Evolutionary conservation across 805 yeast genomes (phyloP).

Genomic region (Saccharomycopsis synnaedendra): DNA sequence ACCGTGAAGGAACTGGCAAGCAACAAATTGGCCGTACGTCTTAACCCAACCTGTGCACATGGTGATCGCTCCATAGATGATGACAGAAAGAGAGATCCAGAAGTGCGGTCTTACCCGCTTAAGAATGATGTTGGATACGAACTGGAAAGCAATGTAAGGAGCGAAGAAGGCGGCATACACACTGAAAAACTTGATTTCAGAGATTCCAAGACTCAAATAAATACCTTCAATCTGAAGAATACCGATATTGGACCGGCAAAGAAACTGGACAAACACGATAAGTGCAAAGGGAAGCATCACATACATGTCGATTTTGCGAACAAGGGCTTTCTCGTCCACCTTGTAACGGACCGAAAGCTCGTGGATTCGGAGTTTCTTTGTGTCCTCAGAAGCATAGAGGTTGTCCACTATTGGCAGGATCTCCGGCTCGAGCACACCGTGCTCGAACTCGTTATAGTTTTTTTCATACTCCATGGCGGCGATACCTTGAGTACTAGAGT

Average conservation of each 20-base stretch:
- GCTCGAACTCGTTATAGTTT: neutral
- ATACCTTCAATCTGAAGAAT: conserved; percentile 71
- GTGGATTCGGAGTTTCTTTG: conserved; percentile 8
- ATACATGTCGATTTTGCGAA: conserved; percentile 53
- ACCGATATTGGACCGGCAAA: conserved; percentile 74
- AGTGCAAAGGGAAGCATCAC: conserved; percentile 57
- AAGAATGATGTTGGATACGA: conserved; percentile 50
- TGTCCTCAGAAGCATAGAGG: conserved; percentile 9
- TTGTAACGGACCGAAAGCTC: conserved; percentile 25
- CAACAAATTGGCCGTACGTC: conserved; percentile 45
- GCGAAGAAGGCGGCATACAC: conserved; percentile 63
- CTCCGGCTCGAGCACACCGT: neutral
- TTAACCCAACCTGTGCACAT: conserved; percentile 55
- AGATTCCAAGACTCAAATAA: conserved; percentile 38
- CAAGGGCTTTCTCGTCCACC: conserved; percentile 40
- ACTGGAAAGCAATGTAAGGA: conserved; percentile 55
- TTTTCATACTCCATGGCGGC: neutral
- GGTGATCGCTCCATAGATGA: conserved; percentile 52
- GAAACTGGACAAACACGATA: conserved; percentile 62
- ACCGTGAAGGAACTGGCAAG: conserved; percentile 56
- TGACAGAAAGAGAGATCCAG: conserved; percentile 50
- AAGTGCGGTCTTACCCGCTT: conserved; percentile 51
- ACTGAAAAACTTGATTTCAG: conserved; percentile 46
- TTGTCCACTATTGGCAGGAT: neutral
- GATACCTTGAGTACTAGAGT: neutral